Conservation (phyloP, 2,329 filamentous ascomycete genomes). For the Venturia pyrina region DNA sequence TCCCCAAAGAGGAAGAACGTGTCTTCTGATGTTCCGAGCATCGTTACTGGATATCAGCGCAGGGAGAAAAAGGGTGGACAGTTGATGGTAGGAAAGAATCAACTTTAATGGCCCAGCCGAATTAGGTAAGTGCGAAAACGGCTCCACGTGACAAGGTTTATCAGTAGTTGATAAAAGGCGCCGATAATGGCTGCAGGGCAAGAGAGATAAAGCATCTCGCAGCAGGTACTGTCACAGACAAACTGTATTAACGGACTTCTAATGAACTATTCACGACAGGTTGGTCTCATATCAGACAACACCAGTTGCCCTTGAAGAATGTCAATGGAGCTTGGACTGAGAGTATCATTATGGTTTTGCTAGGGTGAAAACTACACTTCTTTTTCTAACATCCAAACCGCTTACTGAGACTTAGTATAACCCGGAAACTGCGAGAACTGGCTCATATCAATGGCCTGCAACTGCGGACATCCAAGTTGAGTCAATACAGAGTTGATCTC, state of each 20-base stretch:
- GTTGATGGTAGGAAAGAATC: neutral
- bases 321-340: too few species aligned
- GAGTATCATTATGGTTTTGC: too few species aligned
- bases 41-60: neutral
- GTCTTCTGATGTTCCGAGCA: neutral
- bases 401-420: neutral
- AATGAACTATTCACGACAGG: too few species aligned
- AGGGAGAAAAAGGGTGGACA: neutral
- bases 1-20: constrained; percentile 69
- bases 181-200: too few species aligned
- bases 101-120: neutral
- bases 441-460: neutral
- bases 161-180: too few species aligned
- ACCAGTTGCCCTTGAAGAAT: too few species aligned
- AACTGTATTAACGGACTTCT: too few species aligned
- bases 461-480: neutral
- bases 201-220: too few species aligned
- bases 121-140: neutral
- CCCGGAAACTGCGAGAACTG: neutral
- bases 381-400: neutral
- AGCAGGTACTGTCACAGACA: too few species aligned
- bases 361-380: too few species aligned
- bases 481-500: too few species aligned
- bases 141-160: neutral
- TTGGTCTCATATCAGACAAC: too few species aligned